Base-by-base conservation (phyloP, 2,329 filamentous ascomycete genomes). In the Aspergillus ochraceus region DNA sequence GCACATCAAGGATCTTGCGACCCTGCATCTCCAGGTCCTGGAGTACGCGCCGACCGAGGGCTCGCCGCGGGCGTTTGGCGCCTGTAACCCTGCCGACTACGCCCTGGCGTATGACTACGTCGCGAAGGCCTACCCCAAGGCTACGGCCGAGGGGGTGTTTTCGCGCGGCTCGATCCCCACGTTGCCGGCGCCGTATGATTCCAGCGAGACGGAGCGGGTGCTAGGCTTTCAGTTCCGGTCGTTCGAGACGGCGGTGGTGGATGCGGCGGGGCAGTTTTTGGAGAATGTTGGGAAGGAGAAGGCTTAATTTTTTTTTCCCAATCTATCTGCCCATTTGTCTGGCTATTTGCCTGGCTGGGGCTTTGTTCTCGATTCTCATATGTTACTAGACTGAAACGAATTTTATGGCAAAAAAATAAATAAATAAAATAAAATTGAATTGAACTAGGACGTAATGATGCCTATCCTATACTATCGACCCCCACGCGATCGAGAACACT, bases 241-340 rank as follows among this genome's bases (percentile, higher is more conserved):
- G 11, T 55, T 49, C 24, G 53, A 55, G 45, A 26, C 32, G 22
- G 53, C 53, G n/a, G 45, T 55, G 26, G 4, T 55, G 26, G 53
- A 55, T 49, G 14, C 45, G 8, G 29, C 53, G 19, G 36, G 26
- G 19, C 53, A 55, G 29, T 55, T 47, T 24, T 30, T 55, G 45
- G 53, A 55, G 53, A 55, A 36, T 12, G 5, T 55, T 20, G 53
- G 53, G 4, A 55, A 49, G 29, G 42, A 55, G 36, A 42, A 14
- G 36, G 36, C 14, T n/a, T 42, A 2, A n/a, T 8, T 39, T 39
- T 32, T 9, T 24, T 24, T 24, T 5, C 24, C 4, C 4, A 4
- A 6, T 6, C 5, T 24, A 5, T 24, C 6, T 24, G 24, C 4
- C 24, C 6, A 24, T 24, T 5, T 24, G 24, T 6, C 24, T 24